A percentile compares a stretch with the other conserved stretches of the same genome.
These are phyloP conservation scores for Naganishia albida DNA, from an alignment of 1,284 basidiomycete genomes.

Conservation along the genomic window DNA sequence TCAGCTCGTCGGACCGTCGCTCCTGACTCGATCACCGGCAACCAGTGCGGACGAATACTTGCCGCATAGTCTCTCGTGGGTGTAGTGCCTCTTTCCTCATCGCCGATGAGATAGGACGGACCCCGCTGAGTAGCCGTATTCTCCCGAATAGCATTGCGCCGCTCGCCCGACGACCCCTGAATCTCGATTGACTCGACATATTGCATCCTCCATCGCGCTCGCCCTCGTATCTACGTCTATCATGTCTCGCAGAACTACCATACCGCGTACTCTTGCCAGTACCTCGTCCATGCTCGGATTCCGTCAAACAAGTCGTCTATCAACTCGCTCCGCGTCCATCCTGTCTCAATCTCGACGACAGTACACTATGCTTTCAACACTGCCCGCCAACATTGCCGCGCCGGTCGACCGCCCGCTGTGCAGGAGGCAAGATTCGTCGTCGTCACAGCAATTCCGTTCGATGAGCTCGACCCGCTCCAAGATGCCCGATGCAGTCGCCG, in stretches of 20 bases:
- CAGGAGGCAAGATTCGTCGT: slow-evolving; percentile 12
- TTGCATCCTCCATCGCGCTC: background rate
- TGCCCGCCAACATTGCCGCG: background rate
- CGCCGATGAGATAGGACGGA: too few relatives aligned
- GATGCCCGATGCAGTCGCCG: slow-evolving; percentile 21
- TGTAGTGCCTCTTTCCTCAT: too few relatives aligned
- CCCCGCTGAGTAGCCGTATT: slow-evolving; percentile 19
- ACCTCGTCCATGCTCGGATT: slow-evolving; percentile 17
- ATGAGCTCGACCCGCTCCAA: slow-evolving; percentile 25
- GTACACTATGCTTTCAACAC: slow-evolving; percentile 11
- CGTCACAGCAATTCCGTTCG: slow-evolving; percentile 15
- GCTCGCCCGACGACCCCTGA: background rate
- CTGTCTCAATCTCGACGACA: slow-evolving; percentile 7
- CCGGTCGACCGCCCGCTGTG: slow-evolving; percentile 1
- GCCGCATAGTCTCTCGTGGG: too few relatives aligned
- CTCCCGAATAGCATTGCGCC: slow-evolving; percentile 1
- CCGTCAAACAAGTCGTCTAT: slow-evolving; percentile 20
- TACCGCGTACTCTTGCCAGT: slow-evolving; percentile 8
- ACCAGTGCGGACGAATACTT: too few relatives aligned
- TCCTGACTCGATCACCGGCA: too few relatives aligned
- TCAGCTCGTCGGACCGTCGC: too few relatives aligned
- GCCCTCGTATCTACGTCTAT: background rate
- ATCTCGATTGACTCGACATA: background rate
- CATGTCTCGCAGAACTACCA: slow-evolving; percentile 9
- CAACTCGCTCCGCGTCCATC: background rate